Base-by-base conservation (phyloP, 345 rosid species). In the Diplotaxis tenuifolia region DNA sequence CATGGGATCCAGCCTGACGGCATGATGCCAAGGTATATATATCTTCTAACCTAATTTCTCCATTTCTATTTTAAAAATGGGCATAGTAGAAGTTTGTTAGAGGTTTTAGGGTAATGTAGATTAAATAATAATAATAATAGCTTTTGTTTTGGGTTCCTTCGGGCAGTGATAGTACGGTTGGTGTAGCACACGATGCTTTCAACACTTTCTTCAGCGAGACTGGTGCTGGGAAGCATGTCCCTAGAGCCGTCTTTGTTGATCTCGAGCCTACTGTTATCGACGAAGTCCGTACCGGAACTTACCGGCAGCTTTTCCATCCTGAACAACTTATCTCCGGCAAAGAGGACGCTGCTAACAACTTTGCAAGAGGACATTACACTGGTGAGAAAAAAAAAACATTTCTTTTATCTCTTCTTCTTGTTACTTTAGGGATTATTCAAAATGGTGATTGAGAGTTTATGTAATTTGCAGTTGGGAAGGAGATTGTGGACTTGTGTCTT, bases 341-440 rank as follows among this genome's bases (percentile, higher is more conserved):
- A 83, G 92, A 87, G 68, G 92, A 87, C 10, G 92, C 89, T 4
- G 92, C 92, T 0, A 87, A 87, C 68, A 87, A 87, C 80, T 87
- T 87, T 18, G 92, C 89, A 2, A 82, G 92, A 75, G 89, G 92
- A 4, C 92, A 87, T 58, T 87, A 87, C 6, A 87, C 89, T 1
- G 87, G 92, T 85, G 68, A 66, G 63, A 32, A 22, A 0, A 40
- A 14, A 40, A 38, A 11, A 40, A 3, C 15, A 2, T 6, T 59
- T 49, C 58, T 5, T 11, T 36, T 53, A 8, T 1, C 2, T 0
- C 14, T 8, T 4, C 0, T 7, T 49, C 10, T 18, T 4, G n/a
- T n/a, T n/a, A n/a, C 0, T 11, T 18, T 70, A 54, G 9, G 19
- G 29, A 12, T 9, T 54, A 20, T 18, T 31, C 11, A 6, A 7